Conservation (phyloP, 2,329 filamentous ascomycete genomes). For the Botrytis fragariae region DNA sequence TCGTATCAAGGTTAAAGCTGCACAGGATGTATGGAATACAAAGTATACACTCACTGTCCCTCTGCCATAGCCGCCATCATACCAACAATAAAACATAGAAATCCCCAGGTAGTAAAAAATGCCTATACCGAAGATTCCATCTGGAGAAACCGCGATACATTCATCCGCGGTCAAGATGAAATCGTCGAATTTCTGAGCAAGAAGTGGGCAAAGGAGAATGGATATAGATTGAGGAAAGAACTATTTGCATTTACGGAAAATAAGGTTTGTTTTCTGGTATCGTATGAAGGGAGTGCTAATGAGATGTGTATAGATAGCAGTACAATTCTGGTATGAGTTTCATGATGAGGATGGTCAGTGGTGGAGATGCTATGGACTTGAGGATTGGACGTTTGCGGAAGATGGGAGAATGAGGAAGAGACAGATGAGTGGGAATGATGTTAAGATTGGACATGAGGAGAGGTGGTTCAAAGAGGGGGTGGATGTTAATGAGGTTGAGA, state of each 20-base stretch:
- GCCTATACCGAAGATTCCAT: constrained; percentile 74
- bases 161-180: constrained; percentile 64
- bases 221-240: constrained; percentile 77
- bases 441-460: constrained; percentile 59
- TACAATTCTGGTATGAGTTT: constrained; percentile 78
- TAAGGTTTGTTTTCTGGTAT: constrained; percentile 43
- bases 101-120: constrained; percentile 62
- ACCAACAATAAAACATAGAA: constrained; percentile 43
- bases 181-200: constrained; percentile 66
- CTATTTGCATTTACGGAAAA: constrained; percentile 74
- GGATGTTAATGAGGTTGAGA: constrained; percentile 65
- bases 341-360: constrained; percentile 72
- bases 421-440: constrained; percentile 74
- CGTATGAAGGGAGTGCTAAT: neutral
- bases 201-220: constrained; percentile 73
- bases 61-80: neutral
- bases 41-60: constrained; percentile 47
- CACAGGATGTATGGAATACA: constrained; percentile 81
- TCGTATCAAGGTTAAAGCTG: constrained; percentile 74
- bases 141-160: constrained; percentile 75
- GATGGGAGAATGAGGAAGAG: constrained; percentile 71
- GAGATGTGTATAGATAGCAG: constrained; percentile 58
- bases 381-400: constrained; percentile 73
- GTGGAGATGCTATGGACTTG: constrained; percentile 84
- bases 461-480: constrained; percentile 70